Evolutionary conservation across 2,329 filamentous ascomycete species (phyloP).

Genomic region (Neodidymelliopsis sp.): DNA sequence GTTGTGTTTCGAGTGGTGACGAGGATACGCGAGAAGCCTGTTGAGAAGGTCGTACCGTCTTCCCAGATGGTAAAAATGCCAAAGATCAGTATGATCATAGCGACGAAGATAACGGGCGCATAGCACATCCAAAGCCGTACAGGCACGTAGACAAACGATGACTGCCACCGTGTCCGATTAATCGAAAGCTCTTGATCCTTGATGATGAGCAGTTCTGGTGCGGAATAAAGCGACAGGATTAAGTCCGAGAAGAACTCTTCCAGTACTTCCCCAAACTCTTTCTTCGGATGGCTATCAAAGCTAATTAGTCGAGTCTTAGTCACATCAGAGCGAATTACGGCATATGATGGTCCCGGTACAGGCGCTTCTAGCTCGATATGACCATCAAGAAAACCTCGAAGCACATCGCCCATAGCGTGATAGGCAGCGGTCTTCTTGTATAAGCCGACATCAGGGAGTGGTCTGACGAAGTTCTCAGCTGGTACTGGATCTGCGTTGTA

Average conservation of each 20-base stretch:
- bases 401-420: conserved; percentile 41
- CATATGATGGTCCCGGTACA: conserved; percentile 36
- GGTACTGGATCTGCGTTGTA: conserved; percentile 38
- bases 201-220: conserved; percentile 43
- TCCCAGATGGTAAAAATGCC: conserved; percentile 40
- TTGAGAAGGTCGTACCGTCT: conserved; percentile 47
- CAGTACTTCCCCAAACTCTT: conserved; percentile 32
- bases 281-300: conserved; percentile 35
- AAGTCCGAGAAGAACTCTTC: conserved; percentile 45
- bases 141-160: conserved; percentile 43
- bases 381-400: conserved; percentile 43
- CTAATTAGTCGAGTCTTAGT: conserved; percentile 56
- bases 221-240: conserved; percentile 45
- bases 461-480: conserved; percentile 33
- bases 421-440: conserved; percentile 48
- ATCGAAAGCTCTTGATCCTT: conserved; percentile 23
- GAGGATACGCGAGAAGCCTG: conserved; percentile 45
- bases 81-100: conserved; percentile 36
- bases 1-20: conserved; percentile 47
- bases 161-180: conserved; percentile 32
- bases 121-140: conserved; percentile 46
- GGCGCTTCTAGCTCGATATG: conserved; percentile 40
- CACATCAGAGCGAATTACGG: conserved; percentile 42
- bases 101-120: conserved; percentile 41
- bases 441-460: conserved; percentile 27